Evolutionary conservation across 306 rosid species (phyloP), one percentile per base, ranked within the genome.

Genomic region (Castanospermum australe): DNA sequence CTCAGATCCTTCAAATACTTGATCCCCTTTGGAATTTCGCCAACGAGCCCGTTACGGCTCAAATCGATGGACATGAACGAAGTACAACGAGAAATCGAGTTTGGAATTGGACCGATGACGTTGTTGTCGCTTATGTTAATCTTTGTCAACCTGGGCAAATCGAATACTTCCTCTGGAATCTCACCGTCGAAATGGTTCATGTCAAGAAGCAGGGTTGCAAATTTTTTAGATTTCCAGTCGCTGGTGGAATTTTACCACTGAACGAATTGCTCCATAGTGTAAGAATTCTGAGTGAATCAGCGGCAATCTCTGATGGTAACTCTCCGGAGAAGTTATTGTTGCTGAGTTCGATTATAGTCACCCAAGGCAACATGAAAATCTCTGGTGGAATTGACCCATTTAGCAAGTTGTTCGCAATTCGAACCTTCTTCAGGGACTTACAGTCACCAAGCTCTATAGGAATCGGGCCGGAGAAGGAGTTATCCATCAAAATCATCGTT

Each of bases 361-460:
- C 63, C 3, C 11, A 39, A 10, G 96, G 96, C 42, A 85, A 67
- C n/a, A 33, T 84, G 57, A 91, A 89, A 73, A 89, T 17, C 8
- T 91, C 91, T 0, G 86, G 50, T 6, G 91, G 93, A 63, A 89
- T 79, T 9, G 89, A 71, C 7, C 89, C 96, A 14, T 47, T 85
- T 20, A 91, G 48, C 12, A 66, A 60, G 80, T 91, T 91, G 55
- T 80, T 55, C 64, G 28, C 44, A 25, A 89, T 80, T 57, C 90
- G 83, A 13, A 91, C 83, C 51, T 80, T 87, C 2, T 0, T 3
- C 1, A 91, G 81, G 33, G 93, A 87, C 54, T 82, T 79, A 28
- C 96, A 91, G 2, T 21, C 67, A 1, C 87, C 93, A 1, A 89
- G 38, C 33, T 75, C 84, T 14, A 80, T 81, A 0, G 96, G 96